Conservation (phyloP, 306 rosid genomes). For the Glycine soja region DNA sequence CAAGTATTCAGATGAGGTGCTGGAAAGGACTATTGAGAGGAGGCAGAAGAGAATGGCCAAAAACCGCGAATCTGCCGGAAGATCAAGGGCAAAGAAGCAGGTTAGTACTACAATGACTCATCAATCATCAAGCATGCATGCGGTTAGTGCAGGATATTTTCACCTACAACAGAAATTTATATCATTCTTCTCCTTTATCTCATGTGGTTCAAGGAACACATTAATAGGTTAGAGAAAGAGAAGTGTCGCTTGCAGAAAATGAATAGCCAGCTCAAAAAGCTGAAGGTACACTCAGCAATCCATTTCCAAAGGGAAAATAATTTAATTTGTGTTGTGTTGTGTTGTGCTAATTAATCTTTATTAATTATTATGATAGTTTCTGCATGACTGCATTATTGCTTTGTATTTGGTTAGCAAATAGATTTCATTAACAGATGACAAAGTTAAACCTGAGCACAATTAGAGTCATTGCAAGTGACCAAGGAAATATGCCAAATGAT, state of each 20-base stretch:
- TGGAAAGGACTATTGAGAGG: slow-evolving; percentile 57
- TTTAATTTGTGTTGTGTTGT: neutral
- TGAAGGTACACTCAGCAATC: slow-evolving; percentile 54
- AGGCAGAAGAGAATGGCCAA: slow-evolving; percentile 76
- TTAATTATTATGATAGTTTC: neutral
- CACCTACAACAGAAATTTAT: neutral
- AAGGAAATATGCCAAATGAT: too few species aligned
- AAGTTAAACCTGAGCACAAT: neutral
- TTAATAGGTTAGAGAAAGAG: slow-evolving; percentile 53
- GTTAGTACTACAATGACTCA: slow-evolving; percentile 42
- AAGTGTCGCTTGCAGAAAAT: slow-evolving; percentile 47
- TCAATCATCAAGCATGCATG: neutral
- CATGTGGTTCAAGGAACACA: slow-evolving; percentile 57
- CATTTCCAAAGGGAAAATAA: neutral
- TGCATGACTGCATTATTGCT: neutral
- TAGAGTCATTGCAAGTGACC: too few species aligned
- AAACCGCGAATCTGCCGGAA: slow-evolving; percentile 76
- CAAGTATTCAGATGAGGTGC: slow-evolving; percentile 48
- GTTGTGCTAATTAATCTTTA: neutral
- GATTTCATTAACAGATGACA: neutral
- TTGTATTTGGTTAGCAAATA: neutral
- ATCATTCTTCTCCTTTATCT: slow-evolving; percentile 18
- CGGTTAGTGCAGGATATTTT: neutral
- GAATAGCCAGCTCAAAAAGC: slow-evolving; percentile 51
- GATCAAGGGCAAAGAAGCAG: slow-evolving; percentile 81